Percentiles rank a stretch among this genome's conserved stretches.
Conservation (phyloP, 2,329 filamentous ascomycete genomes). For the Fusarium guadeloupense region DNA sequence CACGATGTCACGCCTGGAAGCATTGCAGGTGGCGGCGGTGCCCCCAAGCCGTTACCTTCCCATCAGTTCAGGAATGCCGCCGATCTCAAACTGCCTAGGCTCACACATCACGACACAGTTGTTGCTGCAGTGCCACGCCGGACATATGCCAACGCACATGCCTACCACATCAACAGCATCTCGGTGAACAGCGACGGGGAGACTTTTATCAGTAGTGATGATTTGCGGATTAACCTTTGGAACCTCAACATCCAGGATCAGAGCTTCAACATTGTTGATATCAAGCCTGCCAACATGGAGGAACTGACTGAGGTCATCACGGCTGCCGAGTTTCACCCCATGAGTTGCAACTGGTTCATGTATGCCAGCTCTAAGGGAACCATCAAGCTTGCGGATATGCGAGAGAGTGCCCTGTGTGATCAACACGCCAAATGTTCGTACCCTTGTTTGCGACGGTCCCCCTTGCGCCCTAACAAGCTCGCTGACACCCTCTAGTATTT, state of each 20-base stretch:
- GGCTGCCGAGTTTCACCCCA: slow-evolving; percentile 94
- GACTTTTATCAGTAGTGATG: slow-evolving; percentile 99
- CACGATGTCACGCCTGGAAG: slow-evolving; percentile 86
- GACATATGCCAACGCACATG: slow-evolving; percentile 97
- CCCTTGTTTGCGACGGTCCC: background rate
- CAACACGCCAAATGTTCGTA: slow-evolving; percentile 87
- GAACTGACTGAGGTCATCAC: slow-evolving; percentile 99
- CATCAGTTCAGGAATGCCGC: slow-evolving; percentile 81
- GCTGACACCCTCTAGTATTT: slow-evolving; percentile 73
- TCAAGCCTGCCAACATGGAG: slow-evolving; percentile 99
- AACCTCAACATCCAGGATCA: slow-evolving; percentile 99
- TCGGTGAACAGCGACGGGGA: slow-evolving; percentile 99
- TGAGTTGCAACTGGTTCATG: slow-evolving; percentile 99
- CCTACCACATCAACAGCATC: slow-evolving; percentile 99
- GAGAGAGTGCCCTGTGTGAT: slow-evolving; percentile 94
- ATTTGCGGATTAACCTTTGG: slow-evolving; percentile 97
- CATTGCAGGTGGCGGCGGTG: slow-evolving; percentile 79
- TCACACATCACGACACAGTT: slow-evolving; percentile 98
- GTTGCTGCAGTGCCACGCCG: slow-evolving; percentile 94
- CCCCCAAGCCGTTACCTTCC: slow-evolving; percentile 73
- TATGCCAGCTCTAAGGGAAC: slow-evolving; percentile 99
- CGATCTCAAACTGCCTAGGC: slow-evolving; percentile 90
- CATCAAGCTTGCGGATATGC: slow-evolving; percentile 98
- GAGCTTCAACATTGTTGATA: slow-evolving; percentile 99
- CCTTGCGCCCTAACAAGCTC: background rate